phyloP scores from a whole-genome alignment of 169 alveolate species.

The Theileria luwenshuni region DNA sequence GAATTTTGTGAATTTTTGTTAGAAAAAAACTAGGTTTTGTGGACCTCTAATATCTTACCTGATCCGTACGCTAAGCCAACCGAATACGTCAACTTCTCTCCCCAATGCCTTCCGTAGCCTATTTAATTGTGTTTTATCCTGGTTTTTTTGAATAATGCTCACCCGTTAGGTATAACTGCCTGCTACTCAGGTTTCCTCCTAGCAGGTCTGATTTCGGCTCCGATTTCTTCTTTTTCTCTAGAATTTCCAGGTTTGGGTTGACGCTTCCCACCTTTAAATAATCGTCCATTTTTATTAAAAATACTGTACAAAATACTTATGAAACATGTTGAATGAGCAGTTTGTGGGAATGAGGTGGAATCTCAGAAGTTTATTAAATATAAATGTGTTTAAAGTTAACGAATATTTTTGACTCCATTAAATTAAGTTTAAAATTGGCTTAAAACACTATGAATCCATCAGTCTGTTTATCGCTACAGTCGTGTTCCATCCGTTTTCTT shows the following conservation, averaged over 20 bases:
- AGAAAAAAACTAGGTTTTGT: background rate
- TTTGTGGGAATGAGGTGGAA: conserved; percentile 16
- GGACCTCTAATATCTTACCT: conserved; percentile 64
- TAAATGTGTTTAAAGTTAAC: background rate
- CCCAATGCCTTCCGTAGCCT: conserved; percentile 87
- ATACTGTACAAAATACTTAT: conserved; percentile 2
- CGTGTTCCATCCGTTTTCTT: conserved; percentile 83
- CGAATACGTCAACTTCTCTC: conserved; percentile 83
- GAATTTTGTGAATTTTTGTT: background rate
- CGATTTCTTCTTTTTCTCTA: conserved; percentile 60
- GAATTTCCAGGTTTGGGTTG: conserved; percentile 71
- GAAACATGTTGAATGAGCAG: background rate
- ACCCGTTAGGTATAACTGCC: conserved; percentile 73
- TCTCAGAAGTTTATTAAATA: background rate
- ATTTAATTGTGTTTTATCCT: conserved; percentile 1
- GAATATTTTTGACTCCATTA: background rate
- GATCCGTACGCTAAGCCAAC: conserved; percentile 87
- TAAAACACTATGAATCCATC: conserved; percentile 50
- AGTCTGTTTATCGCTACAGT: conserved; percentile 83
- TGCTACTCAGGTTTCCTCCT: conserved; percentile 48
- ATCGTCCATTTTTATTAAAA: conserved; percentile 69
- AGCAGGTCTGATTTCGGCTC: conserved; percentile 54
- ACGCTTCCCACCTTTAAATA: conserved; percentile 72
- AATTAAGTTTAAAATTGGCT: conserved; percentile 1
- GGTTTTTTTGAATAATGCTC: background rate